Base-by-base conservation (phyloP, 2,329 filamentous ascomycete genomes). In the Ramichloridium luteum region DNA sequence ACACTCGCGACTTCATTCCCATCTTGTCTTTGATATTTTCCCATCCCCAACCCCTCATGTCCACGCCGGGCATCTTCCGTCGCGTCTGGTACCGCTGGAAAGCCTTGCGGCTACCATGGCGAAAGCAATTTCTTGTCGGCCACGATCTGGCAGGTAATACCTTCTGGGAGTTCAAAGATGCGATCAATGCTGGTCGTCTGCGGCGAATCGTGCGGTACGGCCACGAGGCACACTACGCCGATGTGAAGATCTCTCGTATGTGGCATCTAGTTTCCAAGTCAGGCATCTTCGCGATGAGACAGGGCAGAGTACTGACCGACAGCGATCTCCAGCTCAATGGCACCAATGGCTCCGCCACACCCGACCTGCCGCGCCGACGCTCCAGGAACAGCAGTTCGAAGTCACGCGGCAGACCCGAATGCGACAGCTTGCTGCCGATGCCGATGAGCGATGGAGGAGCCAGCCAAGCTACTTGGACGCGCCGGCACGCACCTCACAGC, bases 311-410 rank as follows among this genome's bases (percentile, higher is more conserved):
- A 23, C 12, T 5, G 6, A 12, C 4, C 11, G n/a, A 5, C 10
- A n/a, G n/a, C n/a, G n/a, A 12, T 15, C 14, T 5, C 12, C 50
- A 73, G 68, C 73, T 31, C 69, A 73, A 65, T 78, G 74, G 74
- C 70, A 74, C 47, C 74, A 77, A 57, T 78, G 74, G 74, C 67
- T 78, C 15, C 70, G 74, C 45, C 64, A 76, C 43, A 71, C 72
- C 6, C 70, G 74, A 27, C 45, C 56, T 31, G 58, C 68, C 11
- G 58, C 74, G 3, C 74, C 74, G 1, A 62, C 64, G 2, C 49
- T 77, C 30, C 48, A 65, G 43, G 74, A 78, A 53, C 74, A 77
- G 45, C 62, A 65, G 38, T 57, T 63, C 28, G 73, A 78, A 36
- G 40, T 74, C 27, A 43, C 63, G 18, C 62, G 74, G 16, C 72